Percentiles rank a stretch among this genome's conserved stretches.
phyloP scores from a whole-genome alignment of 2,329 filamentous ascomycete species.

The Akanthomyces uredinophilus region DNA sequence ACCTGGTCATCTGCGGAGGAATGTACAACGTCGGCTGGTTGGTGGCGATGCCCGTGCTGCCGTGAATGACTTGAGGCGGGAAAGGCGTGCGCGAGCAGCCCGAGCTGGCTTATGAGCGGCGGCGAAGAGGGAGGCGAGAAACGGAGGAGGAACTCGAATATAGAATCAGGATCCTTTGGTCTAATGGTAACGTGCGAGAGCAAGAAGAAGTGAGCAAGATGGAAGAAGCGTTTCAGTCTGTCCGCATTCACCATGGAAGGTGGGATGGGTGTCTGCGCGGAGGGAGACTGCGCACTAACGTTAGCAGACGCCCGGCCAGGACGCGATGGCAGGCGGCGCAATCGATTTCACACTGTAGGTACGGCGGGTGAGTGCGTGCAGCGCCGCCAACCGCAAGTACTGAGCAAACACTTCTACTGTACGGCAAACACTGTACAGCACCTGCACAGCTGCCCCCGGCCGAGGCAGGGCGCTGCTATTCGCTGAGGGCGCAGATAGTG shows the following conservation, averaged over 20 bases:
- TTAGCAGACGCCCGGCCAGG: neutral
- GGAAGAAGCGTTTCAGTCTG: slow-evolving; percentile 1
- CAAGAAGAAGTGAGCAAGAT: neutral
- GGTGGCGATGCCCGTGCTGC: slow-evolving; percentile 7
- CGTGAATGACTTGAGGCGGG: slow-evolving; percentile 1
- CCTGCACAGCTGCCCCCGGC: neutral
- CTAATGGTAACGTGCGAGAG: neutral
- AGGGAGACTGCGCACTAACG: neutral
- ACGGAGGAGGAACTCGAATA: neutral
- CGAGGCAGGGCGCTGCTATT: neutral
- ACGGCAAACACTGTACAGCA: slow-evolving; percentile 6
- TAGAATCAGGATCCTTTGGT: neutral
- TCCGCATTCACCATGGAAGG: slow-evolving; percentile 7
- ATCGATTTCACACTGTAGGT: slow-evolving; percentile 8
- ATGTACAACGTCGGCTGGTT: neutral
- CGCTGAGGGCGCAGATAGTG: slow-evolving; percentile 1
- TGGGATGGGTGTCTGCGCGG: slow-evolving; percentile 5
- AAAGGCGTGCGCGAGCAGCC: neutral
- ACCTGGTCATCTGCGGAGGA: neutral
- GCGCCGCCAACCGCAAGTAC: neutral
- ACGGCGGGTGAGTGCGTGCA: neutral
- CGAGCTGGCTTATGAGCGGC: neutral
- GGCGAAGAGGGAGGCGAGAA: neutral
- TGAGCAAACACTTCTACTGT: neutral
- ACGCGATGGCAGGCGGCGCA: neutral